Conservation (phyloP, 257 asterid species). For the Solanum bulbocastanum region DNA sequence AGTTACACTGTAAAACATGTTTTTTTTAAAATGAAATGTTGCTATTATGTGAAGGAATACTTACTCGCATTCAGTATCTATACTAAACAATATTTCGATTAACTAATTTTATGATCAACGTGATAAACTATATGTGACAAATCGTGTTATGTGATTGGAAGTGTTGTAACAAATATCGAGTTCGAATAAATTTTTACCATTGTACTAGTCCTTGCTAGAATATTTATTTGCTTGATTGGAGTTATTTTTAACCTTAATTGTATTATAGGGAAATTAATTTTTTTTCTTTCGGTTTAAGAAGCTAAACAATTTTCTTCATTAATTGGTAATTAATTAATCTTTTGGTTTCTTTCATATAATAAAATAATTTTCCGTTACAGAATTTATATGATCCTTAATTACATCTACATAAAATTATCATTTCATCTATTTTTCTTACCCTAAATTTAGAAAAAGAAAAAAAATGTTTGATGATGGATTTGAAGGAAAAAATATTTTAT, state of each 20-base stretch:
- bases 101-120: background rate
- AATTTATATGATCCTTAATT: background rate
- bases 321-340: background rate
- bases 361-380: background rate
- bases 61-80: background rate
- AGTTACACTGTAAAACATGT: no score
- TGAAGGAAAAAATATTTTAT: background rate
- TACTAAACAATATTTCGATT: fast-evolving
- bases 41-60: background rate
- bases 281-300: background rate
- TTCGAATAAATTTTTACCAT: background rate
- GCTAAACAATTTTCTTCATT: background rate
- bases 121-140: no score
- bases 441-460: background rate
- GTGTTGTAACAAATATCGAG: background rate
- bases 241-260: background rate
- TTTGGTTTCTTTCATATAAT: background rate
- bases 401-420: background rate
- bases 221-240: background rate
- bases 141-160: no score
- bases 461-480: background rate
- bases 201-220: background rate
- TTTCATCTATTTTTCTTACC: background rate
- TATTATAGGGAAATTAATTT: background rate
- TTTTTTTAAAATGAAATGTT: no score